Evolutionary conservation across 495 filamentous ascomycete species (phyloP).

Genomic region (Xylaria sp.): DNA sequence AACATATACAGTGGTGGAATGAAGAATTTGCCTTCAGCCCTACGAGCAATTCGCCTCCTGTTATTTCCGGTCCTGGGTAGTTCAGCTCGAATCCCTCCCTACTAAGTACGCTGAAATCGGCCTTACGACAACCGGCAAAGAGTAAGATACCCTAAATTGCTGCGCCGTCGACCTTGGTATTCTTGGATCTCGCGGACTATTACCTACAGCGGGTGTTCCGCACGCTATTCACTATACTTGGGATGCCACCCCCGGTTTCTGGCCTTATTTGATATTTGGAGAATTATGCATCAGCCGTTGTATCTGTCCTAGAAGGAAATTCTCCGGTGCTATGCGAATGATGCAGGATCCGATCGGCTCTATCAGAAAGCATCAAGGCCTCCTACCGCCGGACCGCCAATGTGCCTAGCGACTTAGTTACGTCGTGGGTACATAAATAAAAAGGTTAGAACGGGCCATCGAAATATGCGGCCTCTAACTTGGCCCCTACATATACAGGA

Average conservation of each 20-base stretch:
- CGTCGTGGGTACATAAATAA: neutral
- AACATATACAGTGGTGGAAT: neutral
- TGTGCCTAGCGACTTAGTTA: neutral
- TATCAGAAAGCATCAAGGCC: neutral
- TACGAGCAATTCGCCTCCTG: neutral
- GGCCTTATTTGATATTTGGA: conserved; percentile 6
- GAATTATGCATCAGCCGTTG: neutral
- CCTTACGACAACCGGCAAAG: neutral
- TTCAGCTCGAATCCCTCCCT: neutral
- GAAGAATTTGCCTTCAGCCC: neutral
- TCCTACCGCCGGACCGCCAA: neutral
- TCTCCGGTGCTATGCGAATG: neutral
- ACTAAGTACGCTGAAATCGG: neutral
- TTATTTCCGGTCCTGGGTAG: neutral
- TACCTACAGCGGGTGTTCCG: conserved; percentile 16
- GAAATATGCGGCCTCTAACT: neutral
- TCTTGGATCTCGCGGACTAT: conserved; percentile 17
- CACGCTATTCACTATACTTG: neutral
- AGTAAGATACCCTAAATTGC: neutral
- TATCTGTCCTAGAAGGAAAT: neutral
- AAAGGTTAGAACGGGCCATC: neutral
- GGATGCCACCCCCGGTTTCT: neutral
- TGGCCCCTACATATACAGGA: neutral
- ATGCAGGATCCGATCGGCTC: neutral
- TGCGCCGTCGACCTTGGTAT: neutral